A percentile compares a stretch with the other conserved stretches of the same genome.
These are phyloP conservation scores for Benincasa hispida DNA, from an alignment of 306 rosid species.

Conservation along the genomic window DNA sequence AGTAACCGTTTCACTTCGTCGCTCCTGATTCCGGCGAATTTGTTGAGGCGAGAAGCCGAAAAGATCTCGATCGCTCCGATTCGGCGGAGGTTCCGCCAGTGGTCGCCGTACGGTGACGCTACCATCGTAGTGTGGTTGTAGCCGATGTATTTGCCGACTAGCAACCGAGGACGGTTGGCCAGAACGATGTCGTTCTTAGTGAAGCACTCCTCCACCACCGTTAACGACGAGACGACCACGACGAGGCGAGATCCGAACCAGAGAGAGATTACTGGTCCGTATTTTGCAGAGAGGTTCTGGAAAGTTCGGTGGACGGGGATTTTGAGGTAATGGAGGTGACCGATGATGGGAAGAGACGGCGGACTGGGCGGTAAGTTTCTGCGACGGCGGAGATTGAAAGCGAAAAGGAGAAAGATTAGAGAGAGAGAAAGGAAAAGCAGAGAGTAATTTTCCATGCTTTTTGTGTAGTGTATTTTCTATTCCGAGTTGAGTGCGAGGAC, in stretches of 20 bases:
- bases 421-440: conserved; percentile 5
- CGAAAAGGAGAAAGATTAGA: conserved; percentile 13
- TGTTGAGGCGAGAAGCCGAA: conserved; percentile 29
- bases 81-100: conserved; percentile 77
- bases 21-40: conserved; percentile 19
- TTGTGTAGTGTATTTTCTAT: not conserved
- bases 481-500: not conserved
- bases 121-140: conserved; percentile 30
- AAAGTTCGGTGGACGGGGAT: conserved; percentile 27
- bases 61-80: conserved; percentile 47
- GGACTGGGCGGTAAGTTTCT: conserved; percentile 44
- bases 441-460: not conserved
- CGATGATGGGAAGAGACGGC: conserved; percentile 38
- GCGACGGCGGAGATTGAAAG: conserved; percentile 11
- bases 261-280: conserved; percentile 31
- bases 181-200: conserved; percentile 44
- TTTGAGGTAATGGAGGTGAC: conserved; percentile 45
- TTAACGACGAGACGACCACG: conserved; percentile 34
- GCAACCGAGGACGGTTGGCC: conserved; percentile 32
- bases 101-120: conserved; percentile 41
- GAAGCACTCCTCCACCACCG: conserved; percentile 55
- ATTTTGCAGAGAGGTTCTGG: conserved; percentile 24
- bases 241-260: conserved; percentile 24
- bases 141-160: conserved; percentile 21
- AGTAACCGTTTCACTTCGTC: conserved; percentile 33